Base-by-base conservation (phyloP, 2,329 filamentous ascomycete species). In the Cladophialophora immunda region DNA sequence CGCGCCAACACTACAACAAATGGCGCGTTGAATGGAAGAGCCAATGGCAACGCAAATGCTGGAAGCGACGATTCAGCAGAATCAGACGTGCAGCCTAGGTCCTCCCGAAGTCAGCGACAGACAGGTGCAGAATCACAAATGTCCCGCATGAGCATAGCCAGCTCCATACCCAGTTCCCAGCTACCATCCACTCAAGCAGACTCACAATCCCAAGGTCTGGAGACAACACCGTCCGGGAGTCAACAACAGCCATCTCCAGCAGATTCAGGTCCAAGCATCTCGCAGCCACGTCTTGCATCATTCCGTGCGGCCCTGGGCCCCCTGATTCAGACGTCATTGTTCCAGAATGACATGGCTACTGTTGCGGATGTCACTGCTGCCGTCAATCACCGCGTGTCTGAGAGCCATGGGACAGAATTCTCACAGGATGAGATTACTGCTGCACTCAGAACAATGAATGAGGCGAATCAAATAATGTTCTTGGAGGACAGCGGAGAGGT, bases 381-480 rank as follows among this genome's bases (percentile, higher is more conserved):
- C 8, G 91, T 99, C 58, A 99, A 99, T 77, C 88, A 73, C 73
- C 97, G 55, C 84, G 55, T 73, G 22, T 63, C 55, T 7, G 86
- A 15, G 75, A 80, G 50, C 73, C 79, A 81, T 29, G 85, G 85
- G 4, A 85, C 86, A 7, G 79, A 84, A 41, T 99, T 97, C 80
- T 85, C 83, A 29, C 85, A 85, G 41, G 83, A 82, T 0, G 95
- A 99, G 79, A 92, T 91, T 0, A 81, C 90, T 65, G 87, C 90
- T 78, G 94, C 93, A 53, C 82, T 99, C 64, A 87, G 88, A 78
- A 89, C 86, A 76, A 89, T 99, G 87, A 90, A 92, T 74, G 89
- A 92, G 71, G 84, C 86, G 73, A 97, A 97, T 78, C 90, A 94
- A 82, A 89, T 99, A 76, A 99, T 99, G 94, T 94, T 83, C 47